Conservation (phyloP, 306 rosid species). For the Rosa chinensis region DNA sequence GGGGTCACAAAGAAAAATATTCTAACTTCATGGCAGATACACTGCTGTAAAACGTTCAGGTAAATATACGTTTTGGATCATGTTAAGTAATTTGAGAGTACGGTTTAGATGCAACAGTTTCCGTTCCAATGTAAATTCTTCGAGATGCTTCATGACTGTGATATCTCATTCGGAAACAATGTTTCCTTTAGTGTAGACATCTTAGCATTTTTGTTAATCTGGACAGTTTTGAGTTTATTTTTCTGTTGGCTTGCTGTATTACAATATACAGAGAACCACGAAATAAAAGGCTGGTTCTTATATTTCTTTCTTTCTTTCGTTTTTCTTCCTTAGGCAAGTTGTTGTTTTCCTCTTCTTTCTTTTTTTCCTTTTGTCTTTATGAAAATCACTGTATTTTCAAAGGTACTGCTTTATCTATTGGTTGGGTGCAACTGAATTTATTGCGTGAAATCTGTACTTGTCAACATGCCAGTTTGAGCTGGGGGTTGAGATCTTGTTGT, state of each 20-base stretch:
- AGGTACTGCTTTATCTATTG: not conserved
- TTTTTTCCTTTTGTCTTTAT: not conserved
- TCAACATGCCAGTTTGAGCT: not conserved
- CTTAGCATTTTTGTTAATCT: not conserved
- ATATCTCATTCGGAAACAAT: not conserved
- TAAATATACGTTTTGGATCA: slow-evolving; percentile 51
- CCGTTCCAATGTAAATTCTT: slow-evolving; percentile 37
- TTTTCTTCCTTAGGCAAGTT: not conserved
- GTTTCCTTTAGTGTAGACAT: slow-evolving; percentile 22
- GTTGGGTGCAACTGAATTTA: not conserved
- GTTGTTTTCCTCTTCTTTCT: not conserved
- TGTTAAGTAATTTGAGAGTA: slow-evolving; percentile 33
- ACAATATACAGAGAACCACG: not conserved
- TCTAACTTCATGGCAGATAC: slow-evolving; percentile 33
- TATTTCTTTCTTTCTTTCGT: not conserved
- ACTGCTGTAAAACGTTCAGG: slow-evolving; percentile 55
- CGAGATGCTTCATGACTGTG: slow-evolving; percentile 27
- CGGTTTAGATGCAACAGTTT: slow-evolving; percentile 33
- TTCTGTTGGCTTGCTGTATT: not conserved
- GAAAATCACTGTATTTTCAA: not conserved
- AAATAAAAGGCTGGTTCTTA: not conserved
- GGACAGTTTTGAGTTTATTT: not conserved
- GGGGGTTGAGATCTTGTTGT: not conserved
- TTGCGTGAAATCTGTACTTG: not conserved
- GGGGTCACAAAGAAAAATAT: slow-evolving; percentile 44